phyloP scores from a whole-genome alignment of 169 alveolate genomes.

The Condylostoma magnum region DNA sequence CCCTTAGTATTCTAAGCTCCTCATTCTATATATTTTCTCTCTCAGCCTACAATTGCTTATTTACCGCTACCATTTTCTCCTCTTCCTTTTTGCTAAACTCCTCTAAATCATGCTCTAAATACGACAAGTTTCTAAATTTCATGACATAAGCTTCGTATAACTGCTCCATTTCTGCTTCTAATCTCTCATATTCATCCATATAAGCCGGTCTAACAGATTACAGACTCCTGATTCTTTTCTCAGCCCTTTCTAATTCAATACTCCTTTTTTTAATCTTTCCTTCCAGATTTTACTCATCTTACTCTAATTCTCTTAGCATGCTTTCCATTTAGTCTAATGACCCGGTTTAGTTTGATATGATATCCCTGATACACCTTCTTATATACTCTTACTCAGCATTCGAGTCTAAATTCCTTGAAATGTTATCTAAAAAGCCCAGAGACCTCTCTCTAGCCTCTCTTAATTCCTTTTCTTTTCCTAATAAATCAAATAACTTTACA shows the following conservation, averaged over 20 bases:
- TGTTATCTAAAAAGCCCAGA: slow-evolving; percentile 70
- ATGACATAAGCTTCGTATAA: slow-evolving; percentile 72
- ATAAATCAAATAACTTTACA: slow-evolving; percentile 65
- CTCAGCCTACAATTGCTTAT: background rate
- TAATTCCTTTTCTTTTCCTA: slow-evolving; percentile 71
- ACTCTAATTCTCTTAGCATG: slow-evolving; percentile 71
- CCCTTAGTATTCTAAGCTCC: slow-evolving; percentile 1
- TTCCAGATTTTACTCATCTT: slow-evolving; percentile 64
- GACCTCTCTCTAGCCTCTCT: slow-evolving; percentile 78
- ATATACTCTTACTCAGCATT: slow-evolving; percentile 69
- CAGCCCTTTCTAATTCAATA: slow-evolving; percentile 76
- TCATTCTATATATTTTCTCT: slow-evolving; percentile 16
- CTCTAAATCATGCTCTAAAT: slow-evolving; percentile 74
- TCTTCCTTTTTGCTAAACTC: slow-evolving; percentile 61
- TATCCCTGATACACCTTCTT: slow-evolving; percentile 65
- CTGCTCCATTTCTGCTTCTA: slow-evolving; percentile 49
- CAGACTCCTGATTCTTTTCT: slow-evolving; percentile 64
- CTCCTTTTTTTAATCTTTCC: slow-evolving; percentile 64
- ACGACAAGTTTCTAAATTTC: slow-evolving; percentile 75
- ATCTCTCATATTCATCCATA: slow-evolving; percentile 77
- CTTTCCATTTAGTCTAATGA: slow-evolving; percentile 67
- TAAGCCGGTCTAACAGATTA: slow-evolving; percentile 84
- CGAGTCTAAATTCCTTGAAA: slow-evolving; percentile 67
- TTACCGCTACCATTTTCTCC: slow-evolving; percentile 23
- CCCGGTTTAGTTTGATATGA: slow-evolving; percentile 67